A percentile compares a stretch with the other conserved stretches of the same genome.
Conservation (phyloP, 1,284 basidiomycete genomes). For the Irpex sp. region DNA sequence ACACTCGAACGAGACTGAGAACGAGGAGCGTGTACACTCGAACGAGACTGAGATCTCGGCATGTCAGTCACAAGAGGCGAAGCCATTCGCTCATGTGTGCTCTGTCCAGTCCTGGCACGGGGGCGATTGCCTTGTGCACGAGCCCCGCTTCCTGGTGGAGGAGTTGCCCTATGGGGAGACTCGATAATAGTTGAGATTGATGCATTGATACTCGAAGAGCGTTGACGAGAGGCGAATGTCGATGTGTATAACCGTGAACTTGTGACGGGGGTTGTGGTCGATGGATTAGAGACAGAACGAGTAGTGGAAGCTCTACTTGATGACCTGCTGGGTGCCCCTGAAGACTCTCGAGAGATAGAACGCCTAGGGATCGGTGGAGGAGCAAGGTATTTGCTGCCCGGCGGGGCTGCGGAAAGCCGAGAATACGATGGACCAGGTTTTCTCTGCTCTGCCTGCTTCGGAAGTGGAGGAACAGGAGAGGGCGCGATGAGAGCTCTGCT, state of each 20-base stretch:
- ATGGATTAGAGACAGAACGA: conserved; percentile 54
- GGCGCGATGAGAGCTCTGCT: conserved; percentile 44
- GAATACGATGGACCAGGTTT: conserved; percentile 38
- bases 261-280: conserved; percentile 15
- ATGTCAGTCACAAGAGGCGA: conserved; percentile 60
- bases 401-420: conserved; percentile 42
- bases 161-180: conserved; percentile 23
- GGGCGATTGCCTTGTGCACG: conserved; percentile 25
- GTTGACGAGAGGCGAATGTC: conserved; percentile 78
- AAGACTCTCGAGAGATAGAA: conserved; percentile 41
- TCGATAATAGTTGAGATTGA: conserved; percentile 30
- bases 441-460: conserved; percentile 1
- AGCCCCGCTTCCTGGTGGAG: conserved; percentile 23
- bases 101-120: conserved; percentile 36
- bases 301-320: conserved; percentile 46
- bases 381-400: conserved; percentile 37
- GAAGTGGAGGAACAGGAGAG: conserved; percentile 21
- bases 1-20: conserved; percentile 21
- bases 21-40: conserved; percentile 21
- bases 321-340: conserved; percentile 34
- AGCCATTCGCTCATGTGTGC: conserved; percentile 31
- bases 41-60: conserved; percentile 20
- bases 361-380: conserved; percentile 46
- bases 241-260: conserved; percentile 46
- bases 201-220: conserved; percentile 62